Conservation (phyloP, 108 stramenopile genomes). For the Skeletonema costatum region DNA sequence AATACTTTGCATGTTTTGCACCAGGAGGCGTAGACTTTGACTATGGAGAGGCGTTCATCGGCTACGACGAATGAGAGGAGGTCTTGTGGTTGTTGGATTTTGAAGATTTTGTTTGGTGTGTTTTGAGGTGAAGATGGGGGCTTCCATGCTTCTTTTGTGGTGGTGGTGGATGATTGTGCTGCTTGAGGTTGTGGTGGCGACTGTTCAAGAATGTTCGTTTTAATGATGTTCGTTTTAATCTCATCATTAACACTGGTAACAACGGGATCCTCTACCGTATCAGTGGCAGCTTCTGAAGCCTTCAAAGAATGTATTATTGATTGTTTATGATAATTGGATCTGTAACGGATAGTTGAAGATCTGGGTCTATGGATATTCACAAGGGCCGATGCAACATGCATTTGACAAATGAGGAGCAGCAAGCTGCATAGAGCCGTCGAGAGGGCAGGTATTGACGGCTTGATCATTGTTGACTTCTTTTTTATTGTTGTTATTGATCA, state of each 20-base stretch:
- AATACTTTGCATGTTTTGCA: constrained; percentile 50
- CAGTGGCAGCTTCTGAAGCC: neutral
- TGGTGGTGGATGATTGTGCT: neutral
- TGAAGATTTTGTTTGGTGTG: neutral
- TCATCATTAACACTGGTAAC: neutral
- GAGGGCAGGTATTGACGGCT: neutral
- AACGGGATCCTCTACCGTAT: neutral
- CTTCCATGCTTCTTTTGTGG: neutral
- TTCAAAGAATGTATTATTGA: neutral
- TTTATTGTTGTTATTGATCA: no score
- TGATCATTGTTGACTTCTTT: neutral
- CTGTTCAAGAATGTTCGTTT: neutral
- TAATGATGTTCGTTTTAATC: no score
- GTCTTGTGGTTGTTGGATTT: constrained; percentile 45
- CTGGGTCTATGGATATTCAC: neutral
- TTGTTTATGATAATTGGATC: neutral
- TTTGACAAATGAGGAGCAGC: neutral
- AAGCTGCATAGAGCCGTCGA: neutral
- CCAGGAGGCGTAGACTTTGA: constrained; percentile 51
- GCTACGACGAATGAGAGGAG: constrained; percentile 47
- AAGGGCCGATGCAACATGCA: neutral
- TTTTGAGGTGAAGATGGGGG: neutral
- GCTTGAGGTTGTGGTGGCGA: neutral
- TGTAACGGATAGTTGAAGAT: neutral
- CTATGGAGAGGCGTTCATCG: constrained; percentile 46